Evolutionary conservation across 192 early-diverging fungal species (phyloP).

Genomic region (Endogone sp.): DNA sequence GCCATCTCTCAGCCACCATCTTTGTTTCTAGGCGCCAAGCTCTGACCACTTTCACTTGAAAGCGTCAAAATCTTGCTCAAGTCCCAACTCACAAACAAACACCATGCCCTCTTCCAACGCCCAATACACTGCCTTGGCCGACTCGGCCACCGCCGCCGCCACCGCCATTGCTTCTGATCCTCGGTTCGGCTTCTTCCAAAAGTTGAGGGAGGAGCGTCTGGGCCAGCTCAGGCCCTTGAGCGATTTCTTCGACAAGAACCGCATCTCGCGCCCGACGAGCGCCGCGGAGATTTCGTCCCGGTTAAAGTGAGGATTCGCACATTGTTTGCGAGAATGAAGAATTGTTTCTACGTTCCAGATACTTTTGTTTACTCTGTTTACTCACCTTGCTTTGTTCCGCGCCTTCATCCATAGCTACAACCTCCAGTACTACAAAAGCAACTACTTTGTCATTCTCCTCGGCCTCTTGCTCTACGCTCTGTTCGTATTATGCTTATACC

Average conservation of each 20-base stretch:
- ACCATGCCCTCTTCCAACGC: not conserved
- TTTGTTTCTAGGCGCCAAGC: not conserved
- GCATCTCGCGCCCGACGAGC: conserved; percentile 41
- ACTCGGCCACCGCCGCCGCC: not conserved
- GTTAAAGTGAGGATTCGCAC: conserved; percentile 28
- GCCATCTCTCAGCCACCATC: too few relatives aligned
- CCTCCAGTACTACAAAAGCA: conserved; percentile 53
- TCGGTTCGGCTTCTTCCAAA: conserved; percentile 41
- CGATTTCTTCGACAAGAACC: conserved; percentile 57
- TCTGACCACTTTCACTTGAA: not conserved
- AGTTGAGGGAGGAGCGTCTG: conserved; percentile 46
- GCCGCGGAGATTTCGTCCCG: conserved; percentile 26
- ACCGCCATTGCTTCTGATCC: conserved; percentile 10
- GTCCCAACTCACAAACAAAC: not conserved
- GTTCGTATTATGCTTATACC: conserved; percentile 24
- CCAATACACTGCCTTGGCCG: not conserved
- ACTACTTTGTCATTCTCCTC: conserved; percentile 55
- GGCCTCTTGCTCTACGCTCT: conserved; percentile 51
- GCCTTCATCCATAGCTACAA: conserved; percentile 49
- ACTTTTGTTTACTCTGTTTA: conserved; percentile 5
- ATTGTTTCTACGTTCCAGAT: too few relatives aligned
- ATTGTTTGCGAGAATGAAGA: too few relatives aligned
- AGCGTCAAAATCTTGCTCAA: too few relatives aligned
- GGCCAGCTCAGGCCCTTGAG: conserved; percentile 39
- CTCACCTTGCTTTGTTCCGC: not conserved